Percentiles rank a stretch among this genome's conserved stretches.
Evolutionary conservation across 2,329 filamentous ascomycete genomes (phyloP).

Genomic region (Penicillium sp.): DNA sequence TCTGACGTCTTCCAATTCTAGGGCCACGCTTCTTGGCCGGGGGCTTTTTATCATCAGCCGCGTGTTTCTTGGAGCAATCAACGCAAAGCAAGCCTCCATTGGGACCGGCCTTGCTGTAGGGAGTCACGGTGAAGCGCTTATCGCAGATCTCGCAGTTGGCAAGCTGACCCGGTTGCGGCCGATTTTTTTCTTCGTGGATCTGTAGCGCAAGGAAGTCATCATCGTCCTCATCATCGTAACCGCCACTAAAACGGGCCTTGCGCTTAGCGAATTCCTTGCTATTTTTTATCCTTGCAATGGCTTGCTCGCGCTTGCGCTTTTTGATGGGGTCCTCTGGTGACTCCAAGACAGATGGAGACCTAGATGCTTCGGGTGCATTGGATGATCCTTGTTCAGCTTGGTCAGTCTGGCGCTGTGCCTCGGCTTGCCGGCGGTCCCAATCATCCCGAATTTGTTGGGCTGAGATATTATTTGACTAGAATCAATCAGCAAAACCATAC

Average conservation of each 20-base stretch:
- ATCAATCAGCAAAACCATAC: neutral
- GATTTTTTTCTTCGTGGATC: slow-evolving; percentile 56
- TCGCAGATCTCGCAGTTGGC: slow-evolving; percentile 82
- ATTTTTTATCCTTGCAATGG: slow-evolving; percentile 49
- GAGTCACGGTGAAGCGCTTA: slow-evolving; percentile 88
- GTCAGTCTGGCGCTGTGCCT: slow-evolving; percentile 45
- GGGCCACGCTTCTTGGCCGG: slow-evolving; percentile 55
- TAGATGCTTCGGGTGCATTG: slow-evolving; percentile 37
- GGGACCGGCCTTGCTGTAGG: slow-evolving; percentile 78
- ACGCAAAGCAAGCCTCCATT: slow-evolving; percentile 83
- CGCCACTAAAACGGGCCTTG: slow-evolving; percentile 43
- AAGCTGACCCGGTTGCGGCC: slow-evolving; percentile 74
- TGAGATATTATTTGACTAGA: slow-evolving; percentile 63
- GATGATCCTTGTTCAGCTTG: slow-evolving; percentile 23
- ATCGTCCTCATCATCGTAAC: slow-evolving; percentile 48
- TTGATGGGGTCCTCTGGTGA: slow-evolving; percentile 43
- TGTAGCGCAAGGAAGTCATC: slow-evolving; percentile 45
- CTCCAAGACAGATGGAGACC: slow-evolving; percentile 23
- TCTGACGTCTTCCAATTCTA: slow-evolving; percentile 66
- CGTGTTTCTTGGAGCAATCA: slow-evolving; percentile 73
- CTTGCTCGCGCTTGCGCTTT: slow-evolving; percentile 58
- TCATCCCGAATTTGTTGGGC: slow-evolving; percentile 62
- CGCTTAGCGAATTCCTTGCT: slow-evolving; percentile 50
- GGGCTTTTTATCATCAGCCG: slow-evolving; percentile 60
- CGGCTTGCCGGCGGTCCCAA: slow-evolving; percentile 53